Evolutionary conservation across 257 asterid genomes (phyloP), one percentile per base, ranked within the genome.

Genomic region (Solanum commersonii): DNA sequence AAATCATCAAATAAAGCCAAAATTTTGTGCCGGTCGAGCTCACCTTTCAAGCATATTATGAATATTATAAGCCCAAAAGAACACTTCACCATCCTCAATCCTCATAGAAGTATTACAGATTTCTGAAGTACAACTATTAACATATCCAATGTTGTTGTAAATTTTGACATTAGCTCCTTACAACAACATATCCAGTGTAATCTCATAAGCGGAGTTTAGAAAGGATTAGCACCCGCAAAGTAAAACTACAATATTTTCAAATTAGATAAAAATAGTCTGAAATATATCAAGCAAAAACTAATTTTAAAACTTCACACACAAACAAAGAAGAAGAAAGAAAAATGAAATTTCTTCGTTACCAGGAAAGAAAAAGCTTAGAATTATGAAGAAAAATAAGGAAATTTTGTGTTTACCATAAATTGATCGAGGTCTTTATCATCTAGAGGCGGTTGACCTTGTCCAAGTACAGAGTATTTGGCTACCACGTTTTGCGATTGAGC

Each of bases 401-500:
- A 56, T 56, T 56, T 10, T 10, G n/a, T 35, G 10, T 2, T 65
- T 93, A 97, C 99, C 99, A 97, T 96, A 94, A 97, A 97, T 87
- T 95, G 94, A 92, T 97, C 98, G 86, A 97, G 99, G 93, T 96
- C 98, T 78, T 93, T 94, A 70, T 94, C 94, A 71, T 93, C 94
- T 3, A 93, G 90, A 13, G 92, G 92, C 3, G 89, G 96, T 25
- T 92, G 96, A 79, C 92, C 92, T 5, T 93, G 94, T 1, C 92
- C 97, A 20, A 94, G 95, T 34, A 94, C 92, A 18, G 99, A 95
- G 67, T 97, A 97, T 89, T 96, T 97, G 22, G 98, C 95, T 25
- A 95, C 98, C 9, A 96, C 97, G 92, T 94, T 95, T 87, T 94
- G 98, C 44, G 98, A 95, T 92, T 93, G 98, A 4, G 95, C 98